Conservation (phyloP, 2,329 filamentous ascomycete species). For the Davidsoniella eucalypti region DNA sequence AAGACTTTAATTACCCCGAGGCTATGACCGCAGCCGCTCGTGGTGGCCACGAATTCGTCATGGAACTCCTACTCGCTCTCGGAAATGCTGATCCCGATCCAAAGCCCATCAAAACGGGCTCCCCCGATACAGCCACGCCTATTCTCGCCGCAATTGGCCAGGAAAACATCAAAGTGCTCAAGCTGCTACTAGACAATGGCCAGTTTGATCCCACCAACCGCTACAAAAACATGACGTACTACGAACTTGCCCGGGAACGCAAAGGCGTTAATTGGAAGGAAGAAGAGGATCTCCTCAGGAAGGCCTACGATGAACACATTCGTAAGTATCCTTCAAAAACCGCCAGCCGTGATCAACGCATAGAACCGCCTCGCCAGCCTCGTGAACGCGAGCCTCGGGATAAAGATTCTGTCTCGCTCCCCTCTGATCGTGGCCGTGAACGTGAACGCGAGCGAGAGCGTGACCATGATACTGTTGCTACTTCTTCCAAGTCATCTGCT, state of each 20-base stretch:
- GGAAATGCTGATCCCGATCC: slow-evolving; percentile 54
- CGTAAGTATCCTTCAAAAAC: slow-evolving; percentile 32
- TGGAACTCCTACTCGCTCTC: slow-evolving; percentile 59
- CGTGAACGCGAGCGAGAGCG: slow-evolving; percentile 25
- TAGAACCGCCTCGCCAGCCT: slow-evolving; percentile 14
- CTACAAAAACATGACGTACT: slow-evolving; percentile 65
- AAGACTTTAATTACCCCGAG: slow-evolving; percentile 55
- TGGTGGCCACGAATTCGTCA: slow-evolving; percentile 76
- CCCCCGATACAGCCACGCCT: slow-evolving; percentile 65
- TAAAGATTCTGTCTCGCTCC: background rate
- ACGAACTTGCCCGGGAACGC: slow-evolving; percentile 68
- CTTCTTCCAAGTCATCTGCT: slow-evolving; percentile 23
- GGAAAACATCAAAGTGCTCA: slow-evolving; percentile 69
- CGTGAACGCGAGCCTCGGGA: slow-evolving; percentile 19
- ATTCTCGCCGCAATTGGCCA: slow-evolving; percentile 90
- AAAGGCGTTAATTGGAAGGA: slow-evolving; percentile 81
- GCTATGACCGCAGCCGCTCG: slow-evolving; percentile 82
- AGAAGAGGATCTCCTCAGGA: slow-evolving; percentile 66
- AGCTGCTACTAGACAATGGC: slow-evolving; percentile 59
- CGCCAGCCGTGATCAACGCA: background rate
- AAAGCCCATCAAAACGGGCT: slow-evolving; percentile 40
- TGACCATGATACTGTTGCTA: too few species aligned
- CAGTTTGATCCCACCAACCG: slow-evolving; percentile 69
- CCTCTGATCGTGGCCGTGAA: slow-evolving; percentile 23
- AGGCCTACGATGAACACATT: slow-evolving; percentile 51